Evolutionary conservation across 2,329 filamentous ascomycete genomes (phyloP), one percentile per base, ranked within the genome.

Genomic region (Chaetothyriales sp.): DNA sequence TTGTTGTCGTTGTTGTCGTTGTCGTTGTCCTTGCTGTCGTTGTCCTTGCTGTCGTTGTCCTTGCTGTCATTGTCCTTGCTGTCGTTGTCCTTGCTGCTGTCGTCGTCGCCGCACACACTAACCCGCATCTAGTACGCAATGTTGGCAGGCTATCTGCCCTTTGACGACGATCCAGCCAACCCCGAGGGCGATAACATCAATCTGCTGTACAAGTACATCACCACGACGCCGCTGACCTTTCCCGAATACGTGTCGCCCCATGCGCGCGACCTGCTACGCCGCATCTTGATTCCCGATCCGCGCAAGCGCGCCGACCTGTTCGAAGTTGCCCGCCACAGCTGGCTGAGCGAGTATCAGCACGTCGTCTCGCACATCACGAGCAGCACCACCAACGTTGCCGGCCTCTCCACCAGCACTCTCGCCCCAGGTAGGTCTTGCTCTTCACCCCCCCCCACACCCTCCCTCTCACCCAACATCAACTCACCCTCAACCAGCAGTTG

Each of bases 121-220:
- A 51, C 54, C 33, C 20, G 15, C 54, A 46, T 64, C n/a, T 63
- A 97, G 89, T 98, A 98, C 67, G 92, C 92, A 53, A 98, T 98
- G 92, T 77, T 98, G 62, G 92, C 92, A 43, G 92, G 92, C 44
- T 98, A 98, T 67, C 76, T 98, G 10, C 92, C 92, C 2, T 98
- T 98, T 64, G 92, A 98, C 63, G 92, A 98, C 66, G 92, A 98
- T 63, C 92, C 92, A 57, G 92, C 89, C 46, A 98, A 98, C 65
- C 92, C 92, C 2, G 92, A 98, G 69, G 92, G 92, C 60, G 92
- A 98, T 68, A 98, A 98, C 66, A 98, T 98, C 73, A 98, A 98
- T 67, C 77, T 98, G 9, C 76, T 98, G 25, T 98, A 98, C 77
- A 97, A 97, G 72, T 98, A 98, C 70, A 98, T 98, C 62, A 90